Evolutionary conservation across 352 stramenopile species (phyloP).

Genomic region (Pythium insidiosum): DNA sequence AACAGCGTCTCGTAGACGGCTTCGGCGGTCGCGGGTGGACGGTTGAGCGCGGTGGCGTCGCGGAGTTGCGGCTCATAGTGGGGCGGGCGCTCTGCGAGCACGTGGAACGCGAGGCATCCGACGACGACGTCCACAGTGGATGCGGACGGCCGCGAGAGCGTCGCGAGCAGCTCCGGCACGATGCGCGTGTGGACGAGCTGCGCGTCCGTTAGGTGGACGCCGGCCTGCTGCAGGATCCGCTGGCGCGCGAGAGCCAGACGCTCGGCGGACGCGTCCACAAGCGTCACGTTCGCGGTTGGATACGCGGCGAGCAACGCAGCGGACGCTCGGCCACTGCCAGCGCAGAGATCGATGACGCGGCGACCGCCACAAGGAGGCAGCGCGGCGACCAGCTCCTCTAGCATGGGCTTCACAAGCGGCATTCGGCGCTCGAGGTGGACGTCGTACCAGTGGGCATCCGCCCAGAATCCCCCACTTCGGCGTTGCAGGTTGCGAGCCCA

Average conservation of each 20-base stretch:
- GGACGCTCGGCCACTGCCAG: conserved; percentile 49
- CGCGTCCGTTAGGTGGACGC: conserved; percentile 11
- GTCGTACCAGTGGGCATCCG: conserved; percentile 74
- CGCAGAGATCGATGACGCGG: conserved; percentile 56
- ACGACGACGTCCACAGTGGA: conserved; percentile 63
- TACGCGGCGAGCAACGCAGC: conserved; percentile 51
- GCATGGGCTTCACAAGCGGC: conserved; percentile 46
- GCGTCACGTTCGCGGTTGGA: conserved; percentile 36
- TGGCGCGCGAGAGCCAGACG: conserved; percentile 40
- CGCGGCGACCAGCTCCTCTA: conserved; percentile 50
- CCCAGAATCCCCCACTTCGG: conserved; percentile 64
- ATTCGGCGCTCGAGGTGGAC: conserved; percentile 49
- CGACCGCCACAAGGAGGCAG: conserved; percentile 52
- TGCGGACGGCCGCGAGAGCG: conserved; percentile 16
- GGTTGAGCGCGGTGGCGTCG: no score
- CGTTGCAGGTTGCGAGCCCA: conserved; percentile 59
- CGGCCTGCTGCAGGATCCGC: conserved; percentile 20
- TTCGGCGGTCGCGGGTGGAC: conserved; percentile 9
- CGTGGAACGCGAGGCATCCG: conserved; percentile 59
- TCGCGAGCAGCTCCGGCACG: conserved; percentile 9
- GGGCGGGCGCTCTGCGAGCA: conserved; percentile 37
- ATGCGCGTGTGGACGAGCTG: conserved; percentile 21
- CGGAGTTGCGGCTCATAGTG: conserved; percentile 47
- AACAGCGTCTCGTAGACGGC: conserved; percentile 50
- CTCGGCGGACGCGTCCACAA: conserved; percentile 52